A percentile compares a stretch with the other conserved stretches of the same genome.
Conservation (phyloP, 495 filamentous ascomycete species). For the Xylaria palmicola region DNA sequence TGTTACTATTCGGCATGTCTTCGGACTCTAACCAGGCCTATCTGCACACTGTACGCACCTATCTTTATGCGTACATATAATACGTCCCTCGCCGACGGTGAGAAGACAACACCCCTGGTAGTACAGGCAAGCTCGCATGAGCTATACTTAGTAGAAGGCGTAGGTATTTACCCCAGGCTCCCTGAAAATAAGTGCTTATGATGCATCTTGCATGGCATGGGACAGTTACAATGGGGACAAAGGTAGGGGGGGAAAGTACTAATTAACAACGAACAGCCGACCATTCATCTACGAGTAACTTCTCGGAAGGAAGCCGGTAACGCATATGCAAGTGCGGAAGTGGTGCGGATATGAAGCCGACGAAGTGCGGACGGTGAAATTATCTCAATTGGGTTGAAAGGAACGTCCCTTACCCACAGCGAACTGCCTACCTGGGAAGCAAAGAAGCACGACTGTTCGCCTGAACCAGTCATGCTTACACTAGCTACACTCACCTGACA, state of each 20-base stretch:
- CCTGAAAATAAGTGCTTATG: background rate
- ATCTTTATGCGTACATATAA: no score
- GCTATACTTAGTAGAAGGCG: no score
- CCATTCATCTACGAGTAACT: background rate
- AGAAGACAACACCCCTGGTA: no score
- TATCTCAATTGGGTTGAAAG: conserved; percentile 4
- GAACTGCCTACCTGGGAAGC: no score
- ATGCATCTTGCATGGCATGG: background rate
- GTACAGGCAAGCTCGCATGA: no score
- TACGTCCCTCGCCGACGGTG: no score
- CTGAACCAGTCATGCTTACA: background rate
- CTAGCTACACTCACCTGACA: background rate
- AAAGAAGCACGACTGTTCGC: background rate
- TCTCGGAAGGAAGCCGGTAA: conserved; percentile 3
- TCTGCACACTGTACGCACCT: no score
- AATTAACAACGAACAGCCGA: background rate
- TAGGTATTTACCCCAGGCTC: background rate
- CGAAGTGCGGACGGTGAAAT: background rate
- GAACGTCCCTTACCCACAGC: background rate
- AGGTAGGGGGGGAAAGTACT: background rate
- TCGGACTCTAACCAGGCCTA: no score
- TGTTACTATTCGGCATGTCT: no score
- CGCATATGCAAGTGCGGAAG: conserved; percentile 9
- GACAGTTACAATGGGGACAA: background rate
- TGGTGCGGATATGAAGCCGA: conserved; percentile 3